phyloP scores from a whole-genome alignment of 1,139 yeast genomes.

The Pichia sp. region DNA sequence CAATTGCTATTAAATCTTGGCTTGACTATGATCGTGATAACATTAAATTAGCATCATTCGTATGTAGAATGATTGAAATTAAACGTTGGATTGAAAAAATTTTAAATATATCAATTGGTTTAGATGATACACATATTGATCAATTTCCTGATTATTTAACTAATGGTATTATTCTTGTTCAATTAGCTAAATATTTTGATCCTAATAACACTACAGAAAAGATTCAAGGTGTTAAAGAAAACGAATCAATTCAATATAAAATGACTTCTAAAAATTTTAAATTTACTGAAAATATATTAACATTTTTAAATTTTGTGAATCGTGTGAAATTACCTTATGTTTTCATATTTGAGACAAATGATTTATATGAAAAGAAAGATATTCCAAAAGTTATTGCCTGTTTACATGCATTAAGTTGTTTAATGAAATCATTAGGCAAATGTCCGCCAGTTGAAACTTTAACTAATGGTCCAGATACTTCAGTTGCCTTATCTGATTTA shows the following conservation, averaged over 20 bases:
- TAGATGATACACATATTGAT: conserved; percentile 49
- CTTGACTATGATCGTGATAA: conserved; percentile 26
- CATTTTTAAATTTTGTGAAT: conserved; percentile 69
- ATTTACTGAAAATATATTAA: conserved; percentile 89
- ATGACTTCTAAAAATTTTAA: conserved; percentile 39
- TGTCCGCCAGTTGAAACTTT: conserved; percentile 60
- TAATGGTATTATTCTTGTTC: conserved; percentile 83
- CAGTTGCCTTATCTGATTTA: conserved; percentile 1
- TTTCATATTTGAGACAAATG: conserved; percentile 86
- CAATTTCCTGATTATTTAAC: conserved; percentile 52
- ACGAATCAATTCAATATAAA: conserved; percentile 45
- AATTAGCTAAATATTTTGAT: conserved; percentile 64
- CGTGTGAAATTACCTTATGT: conserved; percentile 75
- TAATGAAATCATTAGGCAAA: conserved; percentile 43
- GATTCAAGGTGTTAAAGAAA: background rate
- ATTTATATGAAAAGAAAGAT: conserved; percentile 85
- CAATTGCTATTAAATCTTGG: conserved; percentile 17
- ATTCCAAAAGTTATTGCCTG: conserved; percentile 94
- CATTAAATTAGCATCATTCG: conserved; percentile 54
- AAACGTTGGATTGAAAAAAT: conserved; percentile 67
- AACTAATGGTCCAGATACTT: conserved; percentile 24
- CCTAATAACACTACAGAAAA: conserved; percentile 56
- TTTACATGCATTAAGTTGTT: conserved; percentile 79
- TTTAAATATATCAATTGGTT: conserved; percentile 43
- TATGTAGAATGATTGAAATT: conserved; percentile 85